These are phyloP conservation scores for Blastocystis sp. DNA, from an alignment of 352 stramenopile species.

Conservation along the genomic window DNA sequence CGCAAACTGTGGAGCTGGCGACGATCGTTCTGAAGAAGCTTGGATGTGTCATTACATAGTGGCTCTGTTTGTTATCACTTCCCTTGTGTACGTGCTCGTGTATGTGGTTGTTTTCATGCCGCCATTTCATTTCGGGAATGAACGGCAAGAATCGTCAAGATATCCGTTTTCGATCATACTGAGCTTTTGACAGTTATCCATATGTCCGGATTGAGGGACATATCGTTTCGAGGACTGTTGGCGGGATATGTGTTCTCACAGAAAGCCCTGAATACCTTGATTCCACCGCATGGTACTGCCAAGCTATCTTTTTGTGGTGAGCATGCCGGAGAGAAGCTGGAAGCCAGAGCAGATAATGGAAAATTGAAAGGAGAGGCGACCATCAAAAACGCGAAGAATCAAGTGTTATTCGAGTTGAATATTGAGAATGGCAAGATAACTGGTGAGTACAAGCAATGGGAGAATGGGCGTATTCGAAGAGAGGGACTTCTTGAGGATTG, in stretches of 20 bases:
- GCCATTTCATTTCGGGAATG: too few species aligned
- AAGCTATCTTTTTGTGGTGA: not conserved
- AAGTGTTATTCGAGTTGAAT: not conserved
- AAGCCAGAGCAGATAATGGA: not conserved
- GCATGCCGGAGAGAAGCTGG: not conserved
- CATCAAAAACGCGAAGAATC: not conserved
- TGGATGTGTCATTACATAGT: slow-evolving; percentile 24
- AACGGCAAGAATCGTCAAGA: too few species aligned
- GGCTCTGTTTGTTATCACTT: slow-evolving; percentile 26
- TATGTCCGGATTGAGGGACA: not conserved
- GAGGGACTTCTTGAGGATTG: not conserved
- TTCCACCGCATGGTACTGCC: not conserved
- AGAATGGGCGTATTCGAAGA: not conserved
- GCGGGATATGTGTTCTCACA: not conserved
- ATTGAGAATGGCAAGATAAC: slow-evolving; percentile 20
- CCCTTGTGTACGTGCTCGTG: too few species aligned
- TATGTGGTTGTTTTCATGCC: too few species aligned
- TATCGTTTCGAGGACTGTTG: not conserved
- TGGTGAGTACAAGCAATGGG: not conserved
- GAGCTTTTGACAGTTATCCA: not conserved
- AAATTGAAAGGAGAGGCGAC: slow-evolving; percentile 7
- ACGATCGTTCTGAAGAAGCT: slow-evolving; percentile 28
- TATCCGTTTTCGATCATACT: not conserved
- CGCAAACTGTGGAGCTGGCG: not conserved
- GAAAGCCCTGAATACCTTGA: not conserved